Percentiles rank a stretch among this genome's conserved stretches.
phyloP scores from a whole-genome alignment of 306 rosid genomes.

The Crotalaria pallida region DNA sequence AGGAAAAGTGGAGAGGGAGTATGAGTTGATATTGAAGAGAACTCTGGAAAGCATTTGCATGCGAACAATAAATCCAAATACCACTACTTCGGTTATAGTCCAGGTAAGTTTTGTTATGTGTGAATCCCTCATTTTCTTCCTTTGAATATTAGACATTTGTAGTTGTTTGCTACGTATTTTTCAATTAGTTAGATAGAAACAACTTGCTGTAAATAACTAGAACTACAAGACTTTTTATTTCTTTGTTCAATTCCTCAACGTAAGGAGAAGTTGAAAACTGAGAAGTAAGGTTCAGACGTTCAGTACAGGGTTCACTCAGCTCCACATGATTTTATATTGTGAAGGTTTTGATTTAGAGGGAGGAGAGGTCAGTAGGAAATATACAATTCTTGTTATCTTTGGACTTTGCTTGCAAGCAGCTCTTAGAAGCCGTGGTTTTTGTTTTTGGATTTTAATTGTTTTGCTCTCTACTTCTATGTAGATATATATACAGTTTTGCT shows the following conservation, averaged over 20 bases:
- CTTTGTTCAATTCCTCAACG: neutral
- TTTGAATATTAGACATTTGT: neutral
- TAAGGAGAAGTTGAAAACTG: neutral
- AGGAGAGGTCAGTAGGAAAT: neutral
- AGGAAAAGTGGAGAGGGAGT: slow-evolving; percentile 78
- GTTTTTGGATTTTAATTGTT: too few relatives aligned
- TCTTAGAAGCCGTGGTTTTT: neutral
- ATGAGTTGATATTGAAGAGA: slow-evolving; percentile 80
- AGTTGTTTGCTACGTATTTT: neutral
- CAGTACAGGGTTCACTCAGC: neutral
- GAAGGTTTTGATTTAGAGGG: neutral
- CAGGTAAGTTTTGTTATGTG: slow-evolving; percentile 40
- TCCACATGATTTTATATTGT: neutral
- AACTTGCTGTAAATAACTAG: neutral
- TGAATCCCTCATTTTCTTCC: neutral
- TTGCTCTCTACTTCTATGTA: too few relatives aligned
- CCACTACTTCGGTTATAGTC: slow-evolving; percentile 63
- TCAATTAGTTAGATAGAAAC: neutral
- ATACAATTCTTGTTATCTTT: neutral
- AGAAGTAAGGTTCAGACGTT: too few relatives aligned
- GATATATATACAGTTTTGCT: too few relatives aligned
- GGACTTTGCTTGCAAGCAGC: neutral
- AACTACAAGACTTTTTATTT: neutral
- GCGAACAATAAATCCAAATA: slow-evolving; percentile 66
- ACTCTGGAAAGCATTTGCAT: slow-evolving; percentile 75